Evolutionary conservation across 2,329 filamentous ascomycete species (phyloP), one percentile per base, ranked within the genome.

Genomic region (Phialemoniopsis sp.): DNA sequence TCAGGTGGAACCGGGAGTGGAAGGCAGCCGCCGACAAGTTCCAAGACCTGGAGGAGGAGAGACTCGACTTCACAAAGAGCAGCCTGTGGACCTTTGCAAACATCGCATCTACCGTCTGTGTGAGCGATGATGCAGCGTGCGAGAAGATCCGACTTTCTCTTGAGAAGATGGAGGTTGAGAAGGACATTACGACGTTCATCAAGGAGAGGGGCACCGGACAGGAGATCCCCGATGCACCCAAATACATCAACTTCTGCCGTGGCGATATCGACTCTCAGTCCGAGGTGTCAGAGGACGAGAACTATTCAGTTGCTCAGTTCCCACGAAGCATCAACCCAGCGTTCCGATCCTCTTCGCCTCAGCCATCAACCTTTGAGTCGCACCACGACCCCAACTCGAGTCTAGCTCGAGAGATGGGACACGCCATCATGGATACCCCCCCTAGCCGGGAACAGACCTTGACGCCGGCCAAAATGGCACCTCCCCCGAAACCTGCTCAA

Each of bases 41-140:
- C 64, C 94, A 98, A 68, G 94, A 98, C 55, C 78, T 98, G 12
- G 93, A 98, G 65, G 94, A 98, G 62, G 93, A 98, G 65, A 79
- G 93, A 32, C 76, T 98, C 30, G 93, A 98, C 63, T 98, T 95
- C 58, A 90, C 89, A 49, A 98, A 97, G 72, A 95, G 87, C 66
- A 97, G 93, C 56, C 72, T 98, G 8, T 98, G 93, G 94, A 91
- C 84, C 13, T 98, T 97, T 66, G 91, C 93, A 40, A 98, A 98
- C 60, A 89, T 98, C 52, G 82, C 93, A 1, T 97, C 91, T 0
- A 97, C 91, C 0, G 93, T 97, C 10, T 98, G 93, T 57, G 93
- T 98, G 35, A 97, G 90, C 59, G 93, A 98, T 55, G 93, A 98
- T 67, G 80, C 87, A 47, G 93, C 91, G 3, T 98, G 91, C 62